Percentiles rank a stretch among this genome's conserved stretches.
Evolutionary conservation across 2,329 filamentous ascomycete species (phyloP).

Genomic region (Hymenoscyphus fructigenus): DNA sequence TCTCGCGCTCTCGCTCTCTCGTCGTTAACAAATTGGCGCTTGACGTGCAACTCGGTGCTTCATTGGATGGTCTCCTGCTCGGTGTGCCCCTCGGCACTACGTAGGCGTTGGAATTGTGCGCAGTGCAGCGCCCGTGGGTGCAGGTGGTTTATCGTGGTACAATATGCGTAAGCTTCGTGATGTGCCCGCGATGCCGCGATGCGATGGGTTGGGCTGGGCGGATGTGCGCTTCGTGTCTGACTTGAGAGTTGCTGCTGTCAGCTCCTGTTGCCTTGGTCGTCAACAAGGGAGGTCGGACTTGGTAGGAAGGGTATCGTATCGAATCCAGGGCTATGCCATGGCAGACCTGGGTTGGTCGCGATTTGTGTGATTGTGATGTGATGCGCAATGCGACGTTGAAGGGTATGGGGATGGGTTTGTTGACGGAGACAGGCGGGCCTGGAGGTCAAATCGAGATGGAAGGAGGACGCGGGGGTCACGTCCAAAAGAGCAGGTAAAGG

Average conservation of each 20-base stretch:
- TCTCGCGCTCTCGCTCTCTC: background rate
- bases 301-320: background rate
- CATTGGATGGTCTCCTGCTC: background rate
- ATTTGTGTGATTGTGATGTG: background rate
- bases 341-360: background rate
- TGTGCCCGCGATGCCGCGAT: too few relatives aligned
- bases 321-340: background rate
- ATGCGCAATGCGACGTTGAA: background rate
- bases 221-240: background rate
- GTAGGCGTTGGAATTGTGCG: background rate
- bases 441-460: too few relatives aligned
- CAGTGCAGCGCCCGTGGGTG: background rate
- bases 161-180: background rate
- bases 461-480: too few relatives aligned
- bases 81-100: background rate
- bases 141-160: background rate
- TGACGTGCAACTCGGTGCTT: background rate
- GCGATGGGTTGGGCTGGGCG: background rate
- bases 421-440: too few relatives aligned
- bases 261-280: background rate
- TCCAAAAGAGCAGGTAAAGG: too few relatives aligned
- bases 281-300: background rate
- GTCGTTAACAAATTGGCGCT: background rate
- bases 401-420: too few relatives aligned
- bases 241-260: background rate